These are phyloP conservation scores for Anisodus tanguticus DNA, from an alignment of 257 asterid genomes.

Conservation along the genomic window DNA sequence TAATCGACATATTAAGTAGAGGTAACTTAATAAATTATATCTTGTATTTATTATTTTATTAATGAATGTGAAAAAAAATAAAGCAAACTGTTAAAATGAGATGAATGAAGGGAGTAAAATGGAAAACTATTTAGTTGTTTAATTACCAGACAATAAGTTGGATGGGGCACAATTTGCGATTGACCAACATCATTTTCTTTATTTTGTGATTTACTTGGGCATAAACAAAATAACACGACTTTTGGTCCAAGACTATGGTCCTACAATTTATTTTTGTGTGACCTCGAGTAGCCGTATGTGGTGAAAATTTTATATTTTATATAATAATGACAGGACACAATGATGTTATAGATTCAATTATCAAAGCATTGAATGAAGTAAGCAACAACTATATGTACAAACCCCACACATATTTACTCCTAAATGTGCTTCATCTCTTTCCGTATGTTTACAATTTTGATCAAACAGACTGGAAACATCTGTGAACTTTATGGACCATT, in stretches of 20 bases:
- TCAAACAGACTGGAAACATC: neutral
- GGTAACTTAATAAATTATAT: no score
- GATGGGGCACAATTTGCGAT: neutral
- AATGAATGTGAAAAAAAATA: no score
- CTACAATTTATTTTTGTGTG: no score
- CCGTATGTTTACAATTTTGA: neutral
- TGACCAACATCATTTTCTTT: neutral
- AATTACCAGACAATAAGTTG: neutral
- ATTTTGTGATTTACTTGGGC: neutral
- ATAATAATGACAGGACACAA: neutral
- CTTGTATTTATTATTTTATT: no score
- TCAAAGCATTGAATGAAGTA: neutral
- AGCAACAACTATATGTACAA: neutral
- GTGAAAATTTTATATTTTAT: no score
- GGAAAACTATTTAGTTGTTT: neutral
- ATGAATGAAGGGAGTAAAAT: no score
- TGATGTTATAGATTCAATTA: neutral
- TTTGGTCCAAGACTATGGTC: neutral
- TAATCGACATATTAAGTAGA: no score
- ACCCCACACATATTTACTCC: conserved; percentile 2
- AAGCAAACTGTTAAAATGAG: no score
- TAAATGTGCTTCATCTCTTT: neutral
- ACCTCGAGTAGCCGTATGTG: no score
- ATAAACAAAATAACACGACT: neutral
- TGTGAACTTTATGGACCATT: neutral